Percentiles rank a stretch among this genome's conserved stretches.
Conservation (phyloP, 306 rosid species). For the Hylodesmum podocarpum region DNA sequence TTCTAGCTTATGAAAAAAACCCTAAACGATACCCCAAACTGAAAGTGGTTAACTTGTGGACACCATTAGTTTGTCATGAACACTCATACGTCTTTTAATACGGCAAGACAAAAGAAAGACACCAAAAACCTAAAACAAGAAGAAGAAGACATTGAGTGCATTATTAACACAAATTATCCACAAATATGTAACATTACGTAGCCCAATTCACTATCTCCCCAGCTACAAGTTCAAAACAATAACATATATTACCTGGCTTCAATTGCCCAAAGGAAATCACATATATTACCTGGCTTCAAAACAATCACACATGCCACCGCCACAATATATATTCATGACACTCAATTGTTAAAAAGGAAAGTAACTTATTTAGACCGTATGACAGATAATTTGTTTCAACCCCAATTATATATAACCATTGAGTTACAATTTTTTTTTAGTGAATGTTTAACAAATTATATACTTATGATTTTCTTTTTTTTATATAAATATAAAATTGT, state of each 20-base stretch:
- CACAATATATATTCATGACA: neutral
- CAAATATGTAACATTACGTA: neutral
- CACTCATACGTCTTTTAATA: conserved; percentile 22
- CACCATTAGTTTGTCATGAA: conserved; percentile 27
- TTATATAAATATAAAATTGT: too few relatives aligned
- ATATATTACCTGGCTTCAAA: neutral
- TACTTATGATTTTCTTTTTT: too few relatives aligned
- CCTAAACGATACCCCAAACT: neutral
- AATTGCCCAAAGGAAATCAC: neutral
- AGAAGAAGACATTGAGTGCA: conserved; percentile 39
- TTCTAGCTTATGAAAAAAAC: too few relatives aligned
- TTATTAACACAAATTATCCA: conserved; percentile 29
- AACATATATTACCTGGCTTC: neutral
- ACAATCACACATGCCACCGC: too few relatives aligned
- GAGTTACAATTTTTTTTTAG: too few relatives aligned
- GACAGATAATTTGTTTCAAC: too few relatives aligned
- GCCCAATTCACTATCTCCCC: neutral
- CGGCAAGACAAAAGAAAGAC: conserved; percentile 40
- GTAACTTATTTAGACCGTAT: too few relatives aligned
- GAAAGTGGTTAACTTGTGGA: conserved; percentile 29
- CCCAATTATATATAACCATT: too few relatives aligned
- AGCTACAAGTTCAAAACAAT: neutral
- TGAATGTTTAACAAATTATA: too few relatives aligned
- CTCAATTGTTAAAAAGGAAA: too few relatives aligned
- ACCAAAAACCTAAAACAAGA: conserved; percentile 34